Evolutionary conservation across 1,284 basidiomycete genomes (phyloP), one percentile per base, ranked within the genome.

Genomic region (Sphaerobolus stellatus): DNA sequence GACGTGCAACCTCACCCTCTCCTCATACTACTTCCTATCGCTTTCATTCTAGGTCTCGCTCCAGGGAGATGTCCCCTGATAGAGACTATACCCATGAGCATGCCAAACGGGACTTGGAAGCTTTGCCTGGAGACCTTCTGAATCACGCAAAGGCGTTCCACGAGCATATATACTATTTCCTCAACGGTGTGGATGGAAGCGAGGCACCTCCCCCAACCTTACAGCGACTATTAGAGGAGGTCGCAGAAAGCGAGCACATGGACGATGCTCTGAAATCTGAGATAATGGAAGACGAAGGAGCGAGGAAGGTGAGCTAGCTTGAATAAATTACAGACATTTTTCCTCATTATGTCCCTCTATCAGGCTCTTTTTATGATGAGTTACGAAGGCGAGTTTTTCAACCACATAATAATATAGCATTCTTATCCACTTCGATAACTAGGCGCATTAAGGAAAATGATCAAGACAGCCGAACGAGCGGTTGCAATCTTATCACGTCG

Each of bases 331-430:
- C 36, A 9, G 5, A n/a, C 36, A 6, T 50, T 14, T 43, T 22
- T 22, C 28, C 2, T 43, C 14, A 33, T 56, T 16, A 20, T 33
- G 16, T 41, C 11, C 27, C n/a, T 18, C 2, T 24, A 14, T 4
- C 52, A 82, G 81, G 75, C 75, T 0, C 56, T 84, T 34, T 75
- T 82, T 62, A 69, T 77, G 58, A 66, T 84, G 31, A 78, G 76
- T 45, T 72, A 84, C 22, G 82, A 83, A 64, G 74, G 82, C 81
- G 54, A 66, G 77, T 68, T 38, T 16, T 43, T 5, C 14, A 6
- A 14, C 16, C 29, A 2, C 6, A n/a, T 16, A 30, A 9, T 43
- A 20, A 5, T 16, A 27, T 54, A 16, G 56, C 46, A 59, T 54
- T 48, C 24, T 30, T 33, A 49, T 13, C 50, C 33, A 48, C 18